phyloP scores from a whole-genome alignment of 768 basidiomycete genomes.

The Heimioporus sp. region DNA sequence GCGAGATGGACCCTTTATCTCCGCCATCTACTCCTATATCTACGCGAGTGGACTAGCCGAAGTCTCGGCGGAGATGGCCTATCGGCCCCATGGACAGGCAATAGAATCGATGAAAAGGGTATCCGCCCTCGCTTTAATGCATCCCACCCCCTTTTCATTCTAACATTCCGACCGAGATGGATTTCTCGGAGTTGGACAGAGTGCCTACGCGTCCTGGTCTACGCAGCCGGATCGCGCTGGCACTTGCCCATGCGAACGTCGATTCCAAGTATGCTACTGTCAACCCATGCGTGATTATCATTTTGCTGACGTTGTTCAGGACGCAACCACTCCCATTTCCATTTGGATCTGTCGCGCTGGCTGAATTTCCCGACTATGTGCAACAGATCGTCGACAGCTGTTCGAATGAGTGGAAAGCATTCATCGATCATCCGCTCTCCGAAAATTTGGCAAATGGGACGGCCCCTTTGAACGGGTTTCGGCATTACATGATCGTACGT shows the following conservation, averaged over 20 bases:
- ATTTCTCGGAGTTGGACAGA: neutral
- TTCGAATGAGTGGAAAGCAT: neutral
- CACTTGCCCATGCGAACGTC: neutral
- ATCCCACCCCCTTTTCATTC: neutral
- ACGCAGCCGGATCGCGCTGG: neutral
- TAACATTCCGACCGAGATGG: neutral
- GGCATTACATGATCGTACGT: constrained; percentile 1
- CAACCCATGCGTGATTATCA: too few species aligned
- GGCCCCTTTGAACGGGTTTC: neutral
- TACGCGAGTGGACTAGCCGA: too few species aligned
- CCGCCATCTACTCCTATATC: too few species aligned
- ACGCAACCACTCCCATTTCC: neutral
- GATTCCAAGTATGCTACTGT: neutral
- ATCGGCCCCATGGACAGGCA: too few species aligned
- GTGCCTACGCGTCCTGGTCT: neutral
- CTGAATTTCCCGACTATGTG: neutral
- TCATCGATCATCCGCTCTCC: neutral
- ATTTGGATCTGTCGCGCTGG: neutral
- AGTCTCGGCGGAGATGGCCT: too few species aligned
- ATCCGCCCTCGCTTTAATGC: neutral
- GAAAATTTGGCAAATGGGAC: neutral
- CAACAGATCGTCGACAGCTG: neutral
- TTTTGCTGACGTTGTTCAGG: neutral
- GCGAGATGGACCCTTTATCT: too few species aligned
- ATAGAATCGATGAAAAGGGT: too few species aligned